Base-by-base conservation (phyloP, 2,329 filamentous ascomycete genomes). In the Venturia nashicola region DNA sequence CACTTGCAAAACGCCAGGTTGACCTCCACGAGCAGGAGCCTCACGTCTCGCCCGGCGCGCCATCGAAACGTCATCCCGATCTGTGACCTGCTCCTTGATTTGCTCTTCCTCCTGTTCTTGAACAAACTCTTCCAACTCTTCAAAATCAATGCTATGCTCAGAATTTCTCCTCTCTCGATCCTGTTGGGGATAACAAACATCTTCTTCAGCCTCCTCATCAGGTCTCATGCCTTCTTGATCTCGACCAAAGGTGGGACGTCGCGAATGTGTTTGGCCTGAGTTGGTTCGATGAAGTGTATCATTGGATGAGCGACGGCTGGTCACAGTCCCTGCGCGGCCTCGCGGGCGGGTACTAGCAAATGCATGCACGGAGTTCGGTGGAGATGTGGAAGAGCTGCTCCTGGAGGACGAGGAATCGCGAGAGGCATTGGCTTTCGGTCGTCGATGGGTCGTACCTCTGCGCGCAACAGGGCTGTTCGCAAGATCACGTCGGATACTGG, bases 351-450 rank as follows among this genome's bases (percentile, higher is more conserved):
- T 32, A 20, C 55, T 90, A 20, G 94, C 94, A 75, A 99, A 99
- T 4, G 94, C 94, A 74, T 97, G 96, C 61, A 99, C 91, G 0
- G 94, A 99, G 75, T 97, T 99, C 8, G 94, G 94, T 12, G 93
- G 93, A 6, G 94, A 97, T 2, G 84, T 79, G 0, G 90, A 91
- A 18, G 48, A 48, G n/a, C n/a, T 42, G 51, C 51, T 60, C 12
- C 60, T 9, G 12, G 65, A 62, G 12, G 65, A 66, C 23, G 61
- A 54, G n/a, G 63, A 66, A 20, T 61, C 43, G 64, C 90, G 83
- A 59, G 83, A 84, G 27, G 82, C 82, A 3, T 75, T 72, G 5
- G 81, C 83, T 54, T 75, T 69, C 66, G 73, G 69, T 27, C 77
- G 75, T 51, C 78, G 71, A 66, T 80, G 77, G 9, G 76, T 78